phyloP scores from a whole-genome alignment of 306 rosid genomes.

The Trifolium subterraneum region DNA sequence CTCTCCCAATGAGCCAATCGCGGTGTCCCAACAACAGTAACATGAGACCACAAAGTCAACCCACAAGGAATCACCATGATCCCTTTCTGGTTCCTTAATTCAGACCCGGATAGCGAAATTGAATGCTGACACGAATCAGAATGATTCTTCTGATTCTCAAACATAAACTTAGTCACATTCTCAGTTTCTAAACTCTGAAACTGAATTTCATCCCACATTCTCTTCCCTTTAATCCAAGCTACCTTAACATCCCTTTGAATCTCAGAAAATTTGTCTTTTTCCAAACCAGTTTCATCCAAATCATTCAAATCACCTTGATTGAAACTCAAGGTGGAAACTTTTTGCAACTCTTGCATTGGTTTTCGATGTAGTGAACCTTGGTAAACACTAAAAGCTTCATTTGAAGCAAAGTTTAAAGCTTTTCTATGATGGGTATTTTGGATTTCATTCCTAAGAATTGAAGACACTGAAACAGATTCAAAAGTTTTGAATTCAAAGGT shows the following conservation, averaged over 20 bases:
- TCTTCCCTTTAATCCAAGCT: constrained; percentile 77
- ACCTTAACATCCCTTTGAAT: constrained; percentile 21
- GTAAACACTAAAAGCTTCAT: constrained; percentile 43
- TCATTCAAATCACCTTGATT: constrained; percentile 44
- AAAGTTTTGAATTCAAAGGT: constrained; percentile 71
- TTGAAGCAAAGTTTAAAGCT: constrained; percentile 42
- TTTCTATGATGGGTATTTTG: constrained; percentile 41
- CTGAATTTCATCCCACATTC: constrained; percentile 71
- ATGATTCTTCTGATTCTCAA: constrained; percentile 38
- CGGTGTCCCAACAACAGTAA: constrained; percentile 93
- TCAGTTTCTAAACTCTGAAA: constrained; percentile 44
- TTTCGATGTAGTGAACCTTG: constrained; percentile 45
- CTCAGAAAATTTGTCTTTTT: background rate
- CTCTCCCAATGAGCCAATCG: constrained; percentile 76
- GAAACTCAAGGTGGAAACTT: constrained; percentile 70
- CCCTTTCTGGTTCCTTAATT: constrained; percentile 51
- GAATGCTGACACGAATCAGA: constrained; percentile 73
- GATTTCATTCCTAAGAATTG: constrained; percentile 43
- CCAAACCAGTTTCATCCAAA: constrained; percentile 15
- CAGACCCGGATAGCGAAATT: constrained; percentile 61
- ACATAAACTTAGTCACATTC: background rate
- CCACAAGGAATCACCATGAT: constrained; percentile 83
- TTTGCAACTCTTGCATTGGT: constrained; percentile 51
- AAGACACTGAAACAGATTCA: constrained; percentile 45
- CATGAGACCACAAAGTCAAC: constrained; percentile 83